Conservation (phyloP, 2,329 filamentous ascomycete species). For the Metarhizium album region DNA sequence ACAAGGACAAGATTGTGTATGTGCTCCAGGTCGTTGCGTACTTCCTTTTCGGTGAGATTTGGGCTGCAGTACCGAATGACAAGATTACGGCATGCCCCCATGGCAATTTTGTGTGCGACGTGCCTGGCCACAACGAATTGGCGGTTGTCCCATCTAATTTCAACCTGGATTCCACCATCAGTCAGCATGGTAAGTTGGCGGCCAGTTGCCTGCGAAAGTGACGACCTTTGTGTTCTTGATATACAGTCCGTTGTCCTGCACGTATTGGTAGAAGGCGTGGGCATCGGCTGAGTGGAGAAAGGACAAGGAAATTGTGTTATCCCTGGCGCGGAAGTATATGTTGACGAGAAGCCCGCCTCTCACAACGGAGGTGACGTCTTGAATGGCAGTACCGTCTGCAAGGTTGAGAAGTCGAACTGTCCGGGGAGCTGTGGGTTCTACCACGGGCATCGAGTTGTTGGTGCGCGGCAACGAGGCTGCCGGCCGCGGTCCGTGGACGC, state of each 20-base stretch:
- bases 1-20: slow-evolving; percentile 71
- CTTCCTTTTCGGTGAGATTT: slow-evolving; percentile 48
- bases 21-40: slow-evolving; percentile 68
- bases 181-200: background rate
- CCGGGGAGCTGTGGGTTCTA: slow-evolving; percentile 32
- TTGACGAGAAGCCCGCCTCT: slow-evolving; percentile 63
- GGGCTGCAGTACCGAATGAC: slow-evolving; percentile 50
- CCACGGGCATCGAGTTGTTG: background rate
- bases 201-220: slow-evolving; percentile 26
- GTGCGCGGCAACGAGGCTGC: background rate
- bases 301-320: slow-evolving; percentile 54
- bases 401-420: slow-evolving; percentile 55
- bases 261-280: slow-evolving; percentile 53
- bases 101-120: slow-evolving; percentile 51
- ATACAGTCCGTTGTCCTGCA: slow-evolving; percentile 55
- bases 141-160: slow-evolving; percentile 57
- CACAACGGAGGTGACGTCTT: slow-evolving; percentile 53
- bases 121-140: slow-evolving; percentile 57
- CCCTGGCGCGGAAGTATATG: slow-evolving; percentile 48
- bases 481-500: background rate
- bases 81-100: slow-evolving; percentile 64
- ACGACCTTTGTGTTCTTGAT: slow-evolving; percentile 51
- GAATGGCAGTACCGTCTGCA: slow-evolving; percentile 49
- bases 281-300: slow-evolving; percentile 57
- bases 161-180: slow-evolving; percentile 37